Base-by-base conservation (phyloP, 139 green algal genomes). In the Bryopsis sp. region DNA sequence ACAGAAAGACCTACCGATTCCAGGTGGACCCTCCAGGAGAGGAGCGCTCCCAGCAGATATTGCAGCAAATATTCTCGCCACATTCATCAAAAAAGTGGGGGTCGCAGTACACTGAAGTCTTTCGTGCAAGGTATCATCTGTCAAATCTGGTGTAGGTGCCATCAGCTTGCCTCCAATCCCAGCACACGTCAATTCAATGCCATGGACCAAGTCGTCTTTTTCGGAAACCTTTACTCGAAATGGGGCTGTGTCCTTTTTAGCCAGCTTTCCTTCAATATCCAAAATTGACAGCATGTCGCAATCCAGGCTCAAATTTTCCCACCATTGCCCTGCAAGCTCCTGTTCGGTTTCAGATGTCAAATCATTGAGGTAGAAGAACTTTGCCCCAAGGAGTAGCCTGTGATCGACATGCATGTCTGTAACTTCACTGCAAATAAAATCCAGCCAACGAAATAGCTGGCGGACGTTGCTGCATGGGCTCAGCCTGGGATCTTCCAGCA, bases 21-120 rank as follows among this genome's bases (percentile, higher is more conserved):
- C 75, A 1, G 75, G 75, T 1, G 47, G 70, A 0, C 75, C 75
- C 62, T 80, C 75, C 15, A 80, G 47, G 33, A 80, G 65, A 35
- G 76, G 47, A 47, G 75, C 70, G 19, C 28, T n/a, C 31, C 54
- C 7, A 5, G 67, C 38, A 1, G 48, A 66, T 28, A 43, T 54
- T 28, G 64, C 65, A 34, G 59, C 75, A 15, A 80, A 67, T 34
- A 80, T 70, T 50, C 60, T 63, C 6, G 70, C 70, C 2, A 77
- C 48, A 59, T 77, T 80, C 29, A 34, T n/a, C 46, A 74, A 19
- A 31, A 77, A 3, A 2, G 75, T 68, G 0, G 64, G 46, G 6
- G 70, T 74, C 26, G 46, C 19, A 11, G 61, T 71, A 7, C 39
- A 33, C 3, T 31, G 26, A 24, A 39, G 11, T 28, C 33, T 26